phyloP scores from a whole-genome alignment of 1,284 basidiomycete species.

The Trametes polyzona region DNA sequence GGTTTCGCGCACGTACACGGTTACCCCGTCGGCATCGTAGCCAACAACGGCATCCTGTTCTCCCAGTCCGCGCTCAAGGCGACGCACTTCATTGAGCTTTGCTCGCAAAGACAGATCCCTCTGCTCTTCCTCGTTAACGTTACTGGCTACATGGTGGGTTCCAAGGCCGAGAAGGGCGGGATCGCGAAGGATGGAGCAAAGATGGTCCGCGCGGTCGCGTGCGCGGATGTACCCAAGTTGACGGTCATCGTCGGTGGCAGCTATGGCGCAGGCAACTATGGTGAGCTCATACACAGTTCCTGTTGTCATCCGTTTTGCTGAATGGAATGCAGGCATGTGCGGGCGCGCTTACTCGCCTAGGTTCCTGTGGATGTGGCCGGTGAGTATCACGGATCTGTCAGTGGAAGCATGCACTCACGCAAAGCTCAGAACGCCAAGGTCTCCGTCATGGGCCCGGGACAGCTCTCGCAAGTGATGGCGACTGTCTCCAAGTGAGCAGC shows the following conservation, averaged over 20 bases:
- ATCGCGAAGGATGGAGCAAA: conserved; percentile 98
- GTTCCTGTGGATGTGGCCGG: conserved; percentile 98
- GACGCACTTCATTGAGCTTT: conserved; percentile 94
- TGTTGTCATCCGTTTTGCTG: background rate
- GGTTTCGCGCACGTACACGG: conserved; percentile 93
- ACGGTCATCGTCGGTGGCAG: conserved; percentile 95
- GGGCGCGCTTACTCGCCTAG: conserved; percentile 91
- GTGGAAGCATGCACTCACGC: background rate
- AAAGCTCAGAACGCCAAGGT: conserved; percentile 81
- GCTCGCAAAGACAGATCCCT: conserved; percentile 89
- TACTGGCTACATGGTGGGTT: conserved; percentile 94
- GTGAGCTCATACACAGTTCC: conserved; percentile 49
- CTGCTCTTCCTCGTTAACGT: conserved; percentile 95
- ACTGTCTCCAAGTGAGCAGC: conserved; percentile 82
- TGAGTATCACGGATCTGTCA: conserved; percentile 41
- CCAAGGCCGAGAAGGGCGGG: conserved; percentile 91
- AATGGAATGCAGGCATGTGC: conserved; percentile 68
- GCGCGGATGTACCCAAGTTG: conserved; percentile 92
- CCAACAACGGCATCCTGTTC: conserved; percentile 94
- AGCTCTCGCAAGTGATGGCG: conserved; percentile 92
- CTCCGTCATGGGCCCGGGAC: conserved; percentile 95
- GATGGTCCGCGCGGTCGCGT: conserved; percentile 96
- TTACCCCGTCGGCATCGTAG: conserved; percentile 87
- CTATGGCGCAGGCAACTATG: conserved; percentile 95
- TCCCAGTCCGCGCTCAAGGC: conserved; percentile 93